Evolutionary conservation across 306 rosid species (phyloP).

Genomic region (Sesbania bispinosa): DNA sequence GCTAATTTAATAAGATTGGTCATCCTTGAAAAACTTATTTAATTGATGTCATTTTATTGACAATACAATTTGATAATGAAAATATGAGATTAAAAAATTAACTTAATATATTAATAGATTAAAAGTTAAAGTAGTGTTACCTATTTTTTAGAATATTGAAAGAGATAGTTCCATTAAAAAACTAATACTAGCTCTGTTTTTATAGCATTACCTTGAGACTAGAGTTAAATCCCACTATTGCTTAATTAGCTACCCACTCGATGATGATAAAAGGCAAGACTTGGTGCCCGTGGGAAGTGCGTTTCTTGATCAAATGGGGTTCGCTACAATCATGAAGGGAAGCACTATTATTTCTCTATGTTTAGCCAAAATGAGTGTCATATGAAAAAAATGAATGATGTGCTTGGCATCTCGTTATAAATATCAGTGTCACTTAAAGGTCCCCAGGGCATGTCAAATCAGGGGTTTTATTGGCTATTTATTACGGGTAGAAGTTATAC

Average conservation of each 20-base stretch:
- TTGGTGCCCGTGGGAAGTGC: conserved; percentile 29
- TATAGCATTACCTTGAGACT: background rate
- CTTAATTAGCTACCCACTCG: background rate
- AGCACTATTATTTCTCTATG: background rate
- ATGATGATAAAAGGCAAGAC: conserved; percentile 23
- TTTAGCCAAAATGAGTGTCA: background rate
- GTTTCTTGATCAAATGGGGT: conserved; percentile 28
- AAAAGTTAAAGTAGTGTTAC: background rate
- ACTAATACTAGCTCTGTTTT: background rate
- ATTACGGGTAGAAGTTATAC: conserved; percentile 20
- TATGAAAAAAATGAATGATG: conserved; percentile 26
- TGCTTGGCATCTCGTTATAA: conserved; percentile 37
- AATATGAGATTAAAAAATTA: background rate
- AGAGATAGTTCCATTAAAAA: background rate
- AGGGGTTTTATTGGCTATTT: conserved; percentile 10
- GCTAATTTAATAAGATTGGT: background rate
- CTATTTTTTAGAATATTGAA: background rate
- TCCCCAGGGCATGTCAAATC: conserved; percentile 40
- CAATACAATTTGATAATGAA: background rate
- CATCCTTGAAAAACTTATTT: background rate
- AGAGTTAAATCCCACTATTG: too few relatives aligned
- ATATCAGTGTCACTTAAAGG: conserved; percentile 25
- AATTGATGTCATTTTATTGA: background rate
- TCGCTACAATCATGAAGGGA: conserved; percentile 21
- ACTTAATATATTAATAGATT: background rate